Evolutionary conservation across 2,329 filamentous ascomycete genomes (phyloP).

Genomic region (Metarhizium rileyi): DNA sequence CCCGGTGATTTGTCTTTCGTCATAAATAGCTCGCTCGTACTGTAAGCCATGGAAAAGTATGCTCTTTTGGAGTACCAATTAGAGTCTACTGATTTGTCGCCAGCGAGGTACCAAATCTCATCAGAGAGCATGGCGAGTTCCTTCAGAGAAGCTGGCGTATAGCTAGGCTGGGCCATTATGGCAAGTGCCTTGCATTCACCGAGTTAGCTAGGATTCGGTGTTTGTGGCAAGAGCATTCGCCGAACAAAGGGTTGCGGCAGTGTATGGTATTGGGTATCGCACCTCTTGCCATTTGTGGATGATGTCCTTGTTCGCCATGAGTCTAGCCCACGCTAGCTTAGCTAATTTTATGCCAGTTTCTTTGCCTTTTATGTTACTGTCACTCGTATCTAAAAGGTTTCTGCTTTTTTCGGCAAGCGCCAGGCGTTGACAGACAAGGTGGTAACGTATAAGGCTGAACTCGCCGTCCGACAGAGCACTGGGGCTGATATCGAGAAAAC

Average conservation of each 20-base stretch:
- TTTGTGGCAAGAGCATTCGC: not conserved
- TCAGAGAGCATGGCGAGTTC: conserved; percentile 80
- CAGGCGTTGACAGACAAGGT: conserved; percentile 58
- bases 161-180: conserved; percentile 76
- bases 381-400: conserved; percentile 26
- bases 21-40: conserved; percentile 84
- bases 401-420: conserved; percentile 38
- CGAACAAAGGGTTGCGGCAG: not conserved
- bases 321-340: conserved; percentile 61
- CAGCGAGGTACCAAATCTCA: conserved; percentile 83
- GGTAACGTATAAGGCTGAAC: conserved; percentile 73
- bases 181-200: conserved; percentile 61
- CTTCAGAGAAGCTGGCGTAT: conserved; percentile 63
- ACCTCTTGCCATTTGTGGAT: conserved; percentile 83
- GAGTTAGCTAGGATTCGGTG: not conserved
- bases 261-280: conserved; percentile 8
- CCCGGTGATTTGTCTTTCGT: conserved; percentile 69
- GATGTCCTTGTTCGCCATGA: conserved; percentile 64
- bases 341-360: conserved; percentile 57
- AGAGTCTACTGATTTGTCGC: conserved; percentile 71
- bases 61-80: conserved; percentile 72
- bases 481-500: conserved; percentile 77
- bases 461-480: conserved; percentile 71
- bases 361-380: conserved; percentile 13
- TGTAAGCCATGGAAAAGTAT: conserved; percentile 48